Evolutionary conservation across 352 stramenopile genomes (phyloP).

Genomic region (Plasmopara muralis): DNA sequence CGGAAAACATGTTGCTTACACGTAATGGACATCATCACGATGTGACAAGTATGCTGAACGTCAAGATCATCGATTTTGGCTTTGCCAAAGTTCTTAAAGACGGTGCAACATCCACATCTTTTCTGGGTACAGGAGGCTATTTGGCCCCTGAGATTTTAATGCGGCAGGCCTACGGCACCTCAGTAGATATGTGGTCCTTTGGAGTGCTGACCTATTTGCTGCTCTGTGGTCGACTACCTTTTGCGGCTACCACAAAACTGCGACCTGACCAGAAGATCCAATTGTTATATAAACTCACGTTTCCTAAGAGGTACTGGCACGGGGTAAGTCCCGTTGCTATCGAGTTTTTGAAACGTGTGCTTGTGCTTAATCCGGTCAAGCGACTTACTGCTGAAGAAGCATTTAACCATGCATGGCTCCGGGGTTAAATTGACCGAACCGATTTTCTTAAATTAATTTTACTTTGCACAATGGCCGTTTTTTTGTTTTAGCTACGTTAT

Average conservation of each 20-base stretch:
- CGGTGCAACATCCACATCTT: conserved; percentile 50
- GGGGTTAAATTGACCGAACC: background rate
- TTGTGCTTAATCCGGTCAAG: conserved; percentile 48
- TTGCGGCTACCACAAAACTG: conserved; percentile 51
- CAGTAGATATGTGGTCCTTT: conserved; percentile 96
- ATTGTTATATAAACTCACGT: conserved; percentile 59
- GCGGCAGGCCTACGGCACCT: conserved; percentile 90
- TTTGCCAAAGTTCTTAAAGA: conserved; percentile 88
- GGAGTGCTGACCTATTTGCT: conserved; percentile 96
- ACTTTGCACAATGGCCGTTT: too few relatives aligned
- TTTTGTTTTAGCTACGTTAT: too few relatives aligned
- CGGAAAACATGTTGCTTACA: conserved; percentile 65
- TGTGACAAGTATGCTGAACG: conserved; percentile 19
- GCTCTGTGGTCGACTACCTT: conserved; percentile 90
- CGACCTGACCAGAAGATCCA: conserved; percentile 55
- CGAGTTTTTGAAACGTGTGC: conserved; percentile 53
- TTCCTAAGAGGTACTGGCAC: conserved; percentile 71
- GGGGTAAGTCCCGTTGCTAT: conserved; percentile 47
- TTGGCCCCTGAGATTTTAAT: conserved; percentile 97
- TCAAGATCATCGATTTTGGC: conserved; percentile 99
- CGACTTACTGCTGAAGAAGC: conserved; percentile 50
- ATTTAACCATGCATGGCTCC: conserved; percentile 48
- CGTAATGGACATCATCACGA: conserved; percentile 13
- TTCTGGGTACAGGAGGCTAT: conserved; percentile 89
- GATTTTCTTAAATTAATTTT: too few relatives aligned